These are phyloP conservation scores for Hanseniaspora vineae DNA, from an alignment of 805 yeast species.

Conservation along the genomic window DNA sequence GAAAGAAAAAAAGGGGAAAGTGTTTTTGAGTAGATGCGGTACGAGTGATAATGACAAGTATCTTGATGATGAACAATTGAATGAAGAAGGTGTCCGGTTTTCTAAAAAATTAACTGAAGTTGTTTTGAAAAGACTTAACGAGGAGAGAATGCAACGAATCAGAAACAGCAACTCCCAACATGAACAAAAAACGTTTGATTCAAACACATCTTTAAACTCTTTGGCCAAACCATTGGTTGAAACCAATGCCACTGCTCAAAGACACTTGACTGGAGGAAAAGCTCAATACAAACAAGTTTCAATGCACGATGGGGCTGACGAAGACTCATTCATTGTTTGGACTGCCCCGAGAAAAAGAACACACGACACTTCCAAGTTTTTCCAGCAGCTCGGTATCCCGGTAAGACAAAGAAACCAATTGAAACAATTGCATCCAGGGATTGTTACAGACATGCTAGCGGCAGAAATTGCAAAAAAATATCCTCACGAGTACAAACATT, in stretches of 20 bases:
- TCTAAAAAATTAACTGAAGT: conserved; percentile 53
- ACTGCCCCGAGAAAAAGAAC: conserved; percentile 85
- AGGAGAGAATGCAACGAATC: conserved; percentile 14
- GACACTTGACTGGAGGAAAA: conserved; percentile 16
- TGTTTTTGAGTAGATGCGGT: conserved; percentile 84
- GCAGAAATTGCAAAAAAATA: conserved; percentile 45
- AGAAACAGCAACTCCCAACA: conserved; percentile 19
- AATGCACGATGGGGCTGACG: conserved; percentile 42
- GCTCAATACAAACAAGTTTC: conserved; percentile 25
- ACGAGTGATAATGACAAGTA: conserved; percentile 36
- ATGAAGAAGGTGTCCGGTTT: conserved; percentile 57
- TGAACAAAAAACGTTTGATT: background rate
- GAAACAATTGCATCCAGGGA: conserved; percentile 83
- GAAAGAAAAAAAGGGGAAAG: conserved; percentile 73
- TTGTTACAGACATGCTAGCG: conserved; percentile 54
- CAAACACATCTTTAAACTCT: background rate
- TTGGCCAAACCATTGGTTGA: background rate
- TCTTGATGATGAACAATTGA: conserved; percentile 70
- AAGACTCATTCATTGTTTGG: conserved; percentile 74
- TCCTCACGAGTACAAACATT: conserved; percentile 60
- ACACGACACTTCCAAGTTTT: conserved; percentile 60
- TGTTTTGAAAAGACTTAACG: conserved; percentile 27
- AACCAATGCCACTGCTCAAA: conserved; percentile 7
- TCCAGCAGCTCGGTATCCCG: conserved; percentile 47
- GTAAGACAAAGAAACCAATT: conserved; percentile 71